phyloP scores from a whole-genome alignment of 495 filamentous ascomycete species.

The Xylaria intraflava region DNA sequence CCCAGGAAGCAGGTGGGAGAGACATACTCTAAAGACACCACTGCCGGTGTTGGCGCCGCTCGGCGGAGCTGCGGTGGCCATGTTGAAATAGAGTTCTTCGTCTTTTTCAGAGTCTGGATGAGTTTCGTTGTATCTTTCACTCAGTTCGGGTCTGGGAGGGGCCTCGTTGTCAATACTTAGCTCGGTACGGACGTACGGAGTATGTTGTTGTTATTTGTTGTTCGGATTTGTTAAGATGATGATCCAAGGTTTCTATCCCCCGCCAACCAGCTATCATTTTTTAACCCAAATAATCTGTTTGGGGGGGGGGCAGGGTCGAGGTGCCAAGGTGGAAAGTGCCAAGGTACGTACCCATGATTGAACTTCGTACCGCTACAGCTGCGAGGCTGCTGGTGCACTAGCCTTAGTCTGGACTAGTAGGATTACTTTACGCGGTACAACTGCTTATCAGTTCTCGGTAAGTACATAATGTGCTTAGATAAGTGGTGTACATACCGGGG shows the following conservation, averaged over 20 bases:
- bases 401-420: constrained; percentile 1
- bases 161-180: too few species aligned
- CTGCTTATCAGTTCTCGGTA: too few species aligned
- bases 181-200: too few species aligned
- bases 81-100: constrained; percentile 34
- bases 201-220: too few species aligned
- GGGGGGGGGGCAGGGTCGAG: too few species aligned
- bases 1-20: constrained; percentile 8
- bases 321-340: not conserved
- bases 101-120: not conserved
- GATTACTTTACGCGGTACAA: too few species aligned
- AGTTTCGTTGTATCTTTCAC: not conserved
- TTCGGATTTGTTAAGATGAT: too few species aligned
- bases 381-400: constrained; percentile 22
- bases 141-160: too few species aligned
- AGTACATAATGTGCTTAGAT: too few species aligned
- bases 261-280: constrained; percentile 11
- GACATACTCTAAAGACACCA: constrained; percentile 72
- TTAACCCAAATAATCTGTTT: constrained; percentile 8
- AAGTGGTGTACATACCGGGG: too few species aligned
- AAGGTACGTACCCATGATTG: not conserved
- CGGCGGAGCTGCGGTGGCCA: constrained; percentile 57
- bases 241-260: not conserved
- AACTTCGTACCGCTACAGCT: constrained; percentile 22
- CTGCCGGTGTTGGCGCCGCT: constrained; percentile 49